Conservation (phyloP, 768 basidiomycete genomes). For the Grammothele lineata region DNA sequence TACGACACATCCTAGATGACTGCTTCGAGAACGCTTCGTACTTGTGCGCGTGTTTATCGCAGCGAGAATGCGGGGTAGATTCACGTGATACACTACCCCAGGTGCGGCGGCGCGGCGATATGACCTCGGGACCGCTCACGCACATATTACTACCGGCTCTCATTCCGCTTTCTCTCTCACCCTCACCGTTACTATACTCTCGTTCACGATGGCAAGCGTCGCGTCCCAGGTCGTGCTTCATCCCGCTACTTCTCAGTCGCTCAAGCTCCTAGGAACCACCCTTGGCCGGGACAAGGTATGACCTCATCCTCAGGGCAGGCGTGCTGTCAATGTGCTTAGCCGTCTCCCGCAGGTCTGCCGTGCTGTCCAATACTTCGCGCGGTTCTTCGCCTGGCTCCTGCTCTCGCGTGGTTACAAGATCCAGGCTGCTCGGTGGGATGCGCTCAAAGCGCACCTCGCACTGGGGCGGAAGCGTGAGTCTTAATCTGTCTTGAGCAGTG, state of each 20-base stretch:
- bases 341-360: slow-evolving; percentile 65
- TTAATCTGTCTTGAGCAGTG: slow-evolving; percentile 4
- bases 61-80: slow-evolving; percentile 7
- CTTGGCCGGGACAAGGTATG: slow-evolving; percentile 87
- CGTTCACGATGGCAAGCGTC: slow-evolving; percentile 32
- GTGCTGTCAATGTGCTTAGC: neutral
- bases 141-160: no score
- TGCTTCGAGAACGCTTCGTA: neutral
- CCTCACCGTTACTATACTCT: no score
- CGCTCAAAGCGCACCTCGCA: slow-evolving; percentile 82
- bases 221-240: slow-evolving; percentile 83
- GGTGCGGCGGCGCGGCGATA: no score
- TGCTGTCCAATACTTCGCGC: slow-evolving; percentile 84
- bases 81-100: slow-evolving; percentile 22
- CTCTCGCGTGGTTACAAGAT: slow-evolving; percentile 63
- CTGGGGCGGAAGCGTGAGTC: slow-evolving; percentile 75
- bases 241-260: slow-evolving; percentile 67
- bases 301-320: neutral
- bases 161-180: no score
- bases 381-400: slow-evolving; percentile 84
- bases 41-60: neutral
- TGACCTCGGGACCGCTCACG: no score
- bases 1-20: neutral
- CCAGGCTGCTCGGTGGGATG: slow-evolving; percentile 73
- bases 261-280: slow-evolving; percentile 79